A percentile compares a stretch with the other conserved stretches of the same genome.
These are phyloP conservation scores for Stemphylium beticola DNA, from an alignment of 2,329 filamentous ascomycete species.

Conservation along the genomic window DNA sequence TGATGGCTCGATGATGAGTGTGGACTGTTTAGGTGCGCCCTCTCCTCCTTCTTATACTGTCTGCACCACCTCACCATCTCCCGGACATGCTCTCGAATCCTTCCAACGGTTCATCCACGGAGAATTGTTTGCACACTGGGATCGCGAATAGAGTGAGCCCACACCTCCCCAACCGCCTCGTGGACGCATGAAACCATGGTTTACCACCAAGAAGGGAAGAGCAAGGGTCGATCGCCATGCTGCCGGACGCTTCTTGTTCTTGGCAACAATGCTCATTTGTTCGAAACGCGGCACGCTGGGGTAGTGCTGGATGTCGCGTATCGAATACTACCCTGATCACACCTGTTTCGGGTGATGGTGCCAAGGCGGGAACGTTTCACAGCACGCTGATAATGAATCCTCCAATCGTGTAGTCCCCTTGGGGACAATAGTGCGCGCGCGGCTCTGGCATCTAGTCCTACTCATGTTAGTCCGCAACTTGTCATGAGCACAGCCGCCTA, in stretches of 20 bases:
- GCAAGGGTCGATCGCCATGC: slow-evolving; percentile 13
- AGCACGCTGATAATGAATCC: slow-evolving; percentile 1
- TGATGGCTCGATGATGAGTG: slow-evolving; percentile 28
- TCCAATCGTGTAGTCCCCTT: slow-evolving; percentile 2
- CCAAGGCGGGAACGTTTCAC: slow-evolving; percentile 14
- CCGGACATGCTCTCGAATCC: neutral
- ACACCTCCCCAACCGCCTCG: slow-evolving; percentile 7
- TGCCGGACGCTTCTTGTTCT: slow-evolving; percentile 9
- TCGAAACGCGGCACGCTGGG: slow-evolving; percentile 23
- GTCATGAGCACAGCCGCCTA: neutral
- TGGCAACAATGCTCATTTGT: slow-evolving; percentile 20
- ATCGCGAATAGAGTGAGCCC: slow-evolving; percentile 12
- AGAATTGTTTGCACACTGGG: neutral
- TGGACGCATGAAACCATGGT: slow-evolving; percentile 14
- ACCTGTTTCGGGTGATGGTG: slow-evolving; percentile 6
- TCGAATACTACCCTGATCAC: slow-evolving; percentile 5
- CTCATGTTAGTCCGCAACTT: neutral
- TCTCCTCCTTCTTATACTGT: slow-evolving; percentile 19
- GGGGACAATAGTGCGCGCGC: neutral
- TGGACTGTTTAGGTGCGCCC: slow-evolving; percentile 10
- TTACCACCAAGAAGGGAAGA: slow-evolving; percentile 7
- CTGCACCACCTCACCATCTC: neutral
- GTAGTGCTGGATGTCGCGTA: slow-evolving; percentile 15
- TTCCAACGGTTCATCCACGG: neutral
- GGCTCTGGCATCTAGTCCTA: neutral